A percentile compares a stretch with the other conserved stretches of the same genome.
Conservation (phyloP, 2,329 filamentous ascomycete species). For the Aureobasidium namibiae region DNA sequence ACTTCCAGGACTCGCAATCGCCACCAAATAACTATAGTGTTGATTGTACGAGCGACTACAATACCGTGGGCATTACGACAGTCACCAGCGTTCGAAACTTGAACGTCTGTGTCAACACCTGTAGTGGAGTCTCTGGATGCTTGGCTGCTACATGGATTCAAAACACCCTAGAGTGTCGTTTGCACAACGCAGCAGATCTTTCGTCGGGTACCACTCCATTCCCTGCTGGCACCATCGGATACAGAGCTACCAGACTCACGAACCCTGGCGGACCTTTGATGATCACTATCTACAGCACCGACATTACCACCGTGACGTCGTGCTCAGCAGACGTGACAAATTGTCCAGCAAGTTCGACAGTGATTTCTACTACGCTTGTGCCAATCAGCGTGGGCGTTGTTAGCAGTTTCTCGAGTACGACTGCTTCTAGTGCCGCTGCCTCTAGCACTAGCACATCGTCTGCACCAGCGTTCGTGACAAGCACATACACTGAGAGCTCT, state of each 20-base stretch:
- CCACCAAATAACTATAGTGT: neutral
- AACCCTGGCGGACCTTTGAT: neutral
- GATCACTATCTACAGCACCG: slow-evolving; percentile 9
- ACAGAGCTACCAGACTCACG: neutral
- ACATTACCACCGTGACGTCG: slow-evolving; percentile 7
- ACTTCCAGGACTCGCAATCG: neutral
- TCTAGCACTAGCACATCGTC: neutral
- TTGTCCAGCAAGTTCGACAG: slow-evolving; percentile 8
- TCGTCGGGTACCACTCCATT: slow-evolving; percentile 5
- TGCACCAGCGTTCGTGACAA: neutral
- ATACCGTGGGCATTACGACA: neutral
- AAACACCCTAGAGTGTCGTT: neutral
- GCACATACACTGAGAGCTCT: too few relatives aligned
- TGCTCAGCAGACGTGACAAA: slow-evolving; percentile 11
- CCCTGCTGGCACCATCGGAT: neutral
- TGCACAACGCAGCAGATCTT: neutral
- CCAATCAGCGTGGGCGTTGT: slow-evolving; percentile 1
- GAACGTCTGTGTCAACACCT: neutral
- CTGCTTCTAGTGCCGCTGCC: slow-evolving; percentile 4
- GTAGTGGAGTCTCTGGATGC: neutral
- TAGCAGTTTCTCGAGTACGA: slow-evolving; percentile 17
- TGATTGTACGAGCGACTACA: neutral
- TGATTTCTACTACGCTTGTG: neutral
- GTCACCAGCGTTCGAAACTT: neutral
- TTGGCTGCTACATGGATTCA: neutral